phyloP scores from a whole-genome alignment of 1,284 basidiomycete genomes.

The Ceratobasidium sp. region DNA sequence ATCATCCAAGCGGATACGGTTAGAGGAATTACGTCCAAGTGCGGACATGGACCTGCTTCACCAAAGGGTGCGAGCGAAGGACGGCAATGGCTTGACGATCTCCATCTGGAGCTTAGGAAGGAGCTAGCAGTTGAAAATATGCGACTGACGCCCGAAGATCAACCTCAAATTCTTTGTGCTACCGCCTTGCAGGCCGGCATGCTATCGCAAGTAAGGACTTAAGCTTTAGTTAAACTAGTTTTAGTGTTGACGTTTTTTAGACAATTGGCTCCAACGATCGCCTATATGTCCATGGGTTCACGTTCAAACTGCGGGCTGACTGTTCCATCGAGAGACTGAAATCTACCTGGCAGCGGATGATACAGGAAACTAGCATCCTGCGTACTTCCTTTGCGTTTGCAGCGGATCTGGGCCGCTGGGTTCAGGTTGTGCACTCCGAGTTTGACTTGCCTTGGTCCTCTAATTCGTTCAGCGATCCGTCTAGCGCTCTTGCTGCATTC shows the following conservation, averaged over 20 bases:
- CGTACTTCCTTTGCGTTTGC: constrained; percentile 64
- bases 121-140: constrained; percentile 57
- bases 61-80: background rate
- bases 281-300: constrained; percentile 63
- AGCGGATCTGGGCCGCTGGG: constrained; percentile 57
- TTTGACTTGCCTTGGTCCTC: constrained; percentile 56
- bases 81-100: constrained; percentile 50
- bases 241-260: constrained; percentile 51
- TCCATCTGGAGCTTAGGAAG: constrained; percentile 56
- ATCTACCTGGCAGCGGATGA: constrained; percentile 56
- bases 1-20: constrained; percentile 36
- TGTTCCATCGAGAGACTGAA: constrained; percentile 54
- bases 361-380: constrained; percentile 57
- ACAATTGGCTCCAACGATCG: constrained; percentile 61
- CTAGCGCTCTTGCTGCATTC: constrained; percentile 45
- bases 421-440: constrained; percentile 59
- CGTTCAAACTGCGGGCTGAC: constrained; percentile 55
- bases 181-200: constrained; percentile 63
- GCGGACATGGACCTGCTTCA: background rate
- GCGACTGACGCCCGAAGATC: constrained; percentile 55
- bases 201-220: constrained; percentile 60
- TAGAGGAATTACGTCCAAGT: constrained; percentile 10
- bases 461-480: constrained; percentile 44
- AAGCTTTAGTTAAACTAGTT: background rate
- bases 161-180: constrained; percentile 57